phyloP scores from a whole-genome alignment of 768 basidiomycete genomes.

The Sarcomyxa edulis region DNA sequence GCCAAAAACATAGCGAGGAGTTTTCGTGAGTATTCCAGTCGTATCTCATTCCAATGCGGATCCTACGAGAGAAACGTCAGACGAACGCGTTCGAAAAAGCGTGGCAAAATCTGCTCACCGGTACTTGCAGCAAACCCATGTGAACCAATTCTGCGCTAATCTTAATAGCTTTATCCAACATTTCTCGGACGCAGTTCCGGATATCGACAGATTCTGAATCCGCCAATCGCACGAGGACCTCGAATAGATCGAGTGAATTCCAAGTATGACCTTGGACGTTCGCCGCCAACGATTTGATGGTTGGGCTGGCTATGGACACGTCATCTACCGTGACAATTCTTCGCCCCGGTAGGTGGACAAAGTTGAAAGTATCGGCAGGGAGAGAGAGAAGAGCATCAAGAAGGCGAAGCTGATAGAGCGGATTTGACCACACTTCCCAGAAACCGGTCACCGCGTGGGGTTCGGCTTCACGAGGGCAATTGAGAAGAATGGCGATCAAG shows the following conservation, averaged over 20 bases:
- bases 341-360: conserved; percentile 80
- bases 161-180: conserved; percentile 91
- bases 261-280: conserved; percentile 91
- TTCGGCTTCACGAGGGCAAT: conserved; percentile 71
- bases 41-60: conserved; percentile 82
- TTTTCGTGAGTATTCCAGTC: conserved; percentile 81
- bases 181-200: conserved; percentile 74
- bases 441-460: conserved; percentile 81
- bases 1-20: conserved; percentile 86
- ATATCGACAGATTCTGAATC: conserved; percentile 70
- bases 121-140: conserved; percentile 87
- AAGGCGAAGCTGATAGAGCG: conserved; percentile 79
- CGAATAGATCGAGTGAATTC: conserved; percentile 91
- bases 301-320: conserved; percentile 76
- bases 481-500: conserved; percentile 80
- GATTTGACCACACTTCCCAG: conserved; percentile 83
- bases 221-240: conserved; percentile 78
- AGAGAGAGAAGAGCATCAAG: conserved; percentile 86
- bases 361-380: conserved; percentile 88
- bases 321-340: conserved; percentile 87
- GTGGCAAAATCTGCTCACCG: conserved; percentile 46
- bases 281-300: conserved; percentile 86
- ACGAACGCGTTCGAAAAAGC: conserved; percentile 4
- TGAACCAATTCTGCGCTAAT: conserved; percentile 92
- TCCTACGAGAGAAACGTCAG: conserved; percentile 37